Conservation (phyloP, 345 rosid genomes). For the Toxicodendron radicans region DNA sequence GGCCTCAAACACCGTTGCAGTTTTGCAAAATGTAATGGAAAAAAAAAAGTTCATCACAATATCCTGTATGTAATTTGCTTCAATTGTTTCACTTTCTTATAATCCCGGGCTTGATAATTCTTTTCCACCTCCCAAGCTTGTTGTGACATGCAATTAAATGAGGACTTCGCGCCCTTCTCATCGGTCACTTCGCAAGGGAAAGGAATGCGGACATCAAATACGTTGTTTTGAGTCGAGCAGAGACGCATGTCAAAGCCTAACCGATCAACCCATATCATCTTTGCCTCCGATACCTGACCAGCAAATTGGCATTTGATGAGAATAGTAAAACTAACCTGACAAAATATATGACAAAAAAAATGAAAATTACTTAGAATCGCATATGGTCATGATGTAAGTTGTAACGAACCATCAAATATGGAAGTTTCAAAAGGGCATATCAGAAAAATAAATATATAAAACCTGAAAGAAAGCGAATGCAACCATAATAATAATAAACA, state of each 20-base stretch:
- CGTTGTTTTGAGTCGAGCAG: slow-evolving; percentile 48
- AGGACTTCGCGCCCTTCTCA: slow-evolving; percentile 87
- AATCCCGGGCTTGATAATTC: slow-evolving; percentile 47
- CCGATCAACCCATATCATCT: slow-evolving; percentile 88
- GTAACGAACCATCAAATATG: not conserved
- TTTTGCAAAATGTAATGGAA: not conserved
- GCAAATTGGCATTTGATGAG: slow-evolving; percentile 14
- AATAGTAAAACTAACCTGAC: not conserved
- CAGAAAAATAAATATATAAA: not conserved
- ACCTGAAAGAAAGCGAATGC: not conserved
- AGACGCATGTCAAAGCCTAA: slow-evolving; percentile 82
- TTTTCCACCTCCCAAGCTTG: slow-evolving; percentile 96
- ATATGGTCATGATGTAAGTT: not conserved
- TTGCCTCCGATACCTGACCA: slow-evolving; percentile 71
- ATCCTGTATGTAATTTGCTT: slow-evolving; percentile 45
- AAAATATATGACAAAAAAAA: not conserved
- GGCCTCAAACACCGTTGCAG: slow-evolving; percentile 3
- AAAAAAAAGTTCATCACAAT: slow-evolving; percentile 16
- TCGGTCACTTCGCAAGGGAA: slow-evolving; percentile 84
- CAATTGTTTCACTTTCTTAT: slow-evolving; percentile 64
- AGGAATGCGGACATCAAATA: slow-evolving; percentile 76
- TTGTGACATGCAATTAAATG: slow-evolving; percentile 91
- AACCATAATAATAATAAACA: not conserved
- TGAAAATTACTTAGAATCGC: not conserved
- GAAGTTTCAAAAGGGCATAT: not conserved